Evolutionary conservation across 2,329 filamentous ascomycete genomes (phyloP), one percentile per base, ranked within the genome.

Genomic region (Ophiostoma himal-ulmi): DNA sequence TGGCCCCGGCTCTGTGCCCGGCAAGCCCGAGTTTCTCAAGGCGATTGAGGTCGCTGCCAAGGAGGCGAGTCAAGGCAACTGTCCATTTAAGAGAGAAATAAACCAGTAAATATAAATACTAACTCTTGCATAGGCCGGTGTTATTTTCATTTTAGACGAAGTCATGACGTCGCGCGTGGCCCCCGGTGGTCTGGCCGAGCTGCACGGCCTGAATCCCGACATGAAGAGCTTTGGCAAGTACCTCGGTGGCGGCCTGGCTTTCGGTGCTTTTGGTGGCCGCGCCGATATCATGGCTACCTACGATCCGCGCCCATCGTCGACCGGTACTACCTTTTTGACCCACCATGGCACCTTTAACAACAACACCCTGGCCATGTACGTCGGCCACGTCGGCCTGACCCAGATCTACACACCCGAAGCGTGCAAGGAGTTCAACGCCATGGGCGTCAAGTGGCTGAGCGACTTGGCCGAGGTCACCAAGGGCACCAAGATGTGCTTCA

Each of bases 271-370:
- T 74, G 86, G 86, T 3, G 86, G 86, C 0, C 77, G 79, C 74
- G 68, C 67, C 26, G 73, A 96, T 77, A 79, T 97, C 70, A 97
- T 97, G 89, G 69, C 71, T 14, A 88, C 91, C 74, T 89, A 91
- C 73, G 87, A 89, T 66, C 81, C 90, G 69, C 82, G 85, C 70
- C 81, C 90, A 75, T 78, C 48, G 11, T 6, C 48, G 4, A 17
- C 60, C 2, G 20, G 36, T 8, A 36, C 44, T 4, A 30, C 68
- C n/a, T 64, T 52, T 2, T 76, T 87, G 5, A 77, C 79, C 0
- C 86, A 89, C 74, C 83, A 85, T 0, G 87, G 87, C 0, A 89
- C 87, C 0, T 89, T 88, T 57, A 71, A 73, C 69, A 88, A 89
- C 74, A 89, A 89, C 74, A 88, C 88, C 73, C 77, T 89, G 13